These are phyloP conservation scores for Diaporthe sp. DNA, from an alignment of 2,329 filamentous ascomycete genomes.

Conservation along the genomic window DNA sequence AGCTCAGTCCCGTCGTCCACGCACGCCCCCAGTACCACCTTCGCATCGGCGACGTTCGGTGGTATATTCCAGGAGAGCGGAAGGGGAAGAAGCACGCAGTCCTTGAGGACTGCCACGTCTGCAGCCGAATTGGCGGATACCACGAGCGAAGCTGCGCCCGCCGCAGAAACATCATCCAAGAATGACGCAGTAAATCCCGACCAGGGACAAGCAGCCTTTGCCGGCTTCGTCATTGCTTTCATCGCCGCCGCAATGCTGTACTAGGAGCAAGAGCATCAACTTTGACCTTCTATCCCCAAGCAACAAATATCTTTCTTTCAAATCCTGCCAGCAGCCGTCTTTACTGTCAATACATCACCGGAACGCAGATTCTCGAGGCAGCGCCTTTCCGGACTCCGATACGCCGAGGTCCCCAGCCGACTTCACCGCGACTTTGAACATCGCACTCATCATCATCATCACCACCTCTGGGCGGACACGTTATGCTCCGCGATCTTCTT, in stretches of 20 bases:
- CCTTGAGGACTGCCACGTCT: conserved; percentile 26
- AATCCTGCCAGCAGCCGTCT: conserved; percentile 30
- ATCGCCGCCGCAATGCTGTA: conserved; percentile 66
- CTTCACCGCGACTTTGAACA: not conserved
- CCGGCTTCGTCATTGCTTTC: conserved; percentile 69
- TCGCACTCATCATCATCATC: not conserved
- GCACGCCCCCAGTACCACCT: conserved; percentile 31
- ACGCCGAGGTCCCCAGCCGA: not conserved
- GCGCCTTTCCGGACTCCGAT: conserved; percentile 19
- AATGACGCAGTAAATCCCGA: conserved; percentile 61
- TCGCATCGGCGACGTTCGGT: conserved; percentile 45
- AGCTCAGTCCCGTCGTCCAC: conserved; percentile 42
- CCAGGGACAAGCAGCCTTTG: conserved; percentile 65
- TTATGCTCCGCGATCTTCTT: conserved; percentile 30
- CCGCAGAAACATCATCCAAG: conserved; percentile 49
- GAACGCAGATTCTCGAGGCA: conserved; percentile 29
- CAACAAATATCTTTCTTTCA: conserved; percentile 17
- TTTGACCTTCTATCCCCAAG: conserved; percentile 53
- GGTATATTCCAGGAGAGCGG: conserved; percentile 70
- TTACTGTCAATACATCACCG: conserved; percentile 10
- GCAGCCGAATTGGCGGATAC: conserved; percentile 25
- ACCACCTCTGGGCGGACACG: conserved; percentile 18
- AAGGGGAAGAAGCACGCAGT: conserved; percentile 49
- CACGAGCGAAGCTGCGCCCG: conserved; percentile 44
- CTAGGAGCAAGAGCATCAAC: conserved; percentile 49